These are phyloP conservation scores for Carex arenaria DNA, from an alignment of 202 grass and related monocot species.

Conservation along the genomic window DNA sequence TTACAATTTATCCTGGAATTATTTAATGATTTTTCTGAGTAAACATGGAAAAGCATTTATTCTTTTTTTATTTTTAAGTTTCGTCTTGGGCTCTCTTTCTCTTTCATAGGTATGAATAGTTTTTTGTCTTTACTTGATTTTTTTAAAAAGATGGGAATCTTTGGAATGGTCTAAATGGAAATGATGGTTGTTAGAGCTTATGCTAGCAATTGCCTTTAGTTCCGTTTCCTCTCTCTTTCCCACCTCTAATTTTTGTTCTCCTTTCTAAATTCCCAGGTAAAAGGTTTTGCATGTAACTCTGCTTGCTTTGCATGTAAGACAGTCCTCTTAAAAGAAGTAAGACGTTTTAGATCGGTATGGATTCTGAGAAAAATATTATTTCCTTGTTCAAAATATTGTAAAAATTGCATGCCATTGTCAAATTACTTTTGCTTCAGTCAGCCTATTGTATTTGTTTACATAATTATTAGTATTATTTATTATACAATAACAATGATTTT, in stretches of 20 bases:
- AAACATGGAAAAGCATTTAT: background rate
- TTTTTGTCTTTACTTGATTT: slow-evolving; percentile 41
- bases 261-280: slow-evolving; percentile 17
- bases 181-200: slow-evolving; percentile 57
- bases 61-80: slow-evolving; percentile 12
- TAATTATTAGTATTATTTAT: background rate
- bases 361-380: background rate
- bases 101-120: background rate
- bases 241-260: slow-evolving; percentile 10
- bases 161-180: slow-evolving; percentile 50
- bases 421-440: background rate
- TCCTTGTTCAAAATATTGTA: background rate
- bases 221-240: slow-evolving; percentile 17
- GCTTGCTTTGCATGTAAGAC: background rate
- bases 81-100: background rate
- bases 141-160: slow-evolving; percentile 52
- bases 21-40: slow-evolving; percentile 12
- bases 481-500: background rate
- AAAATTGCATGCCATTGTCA: background rate
- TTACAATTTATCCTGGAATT: slow-evolving; percentile 28
- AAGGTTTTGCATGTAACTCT: slow-evolving; percentile 4
- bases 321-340: background rate
- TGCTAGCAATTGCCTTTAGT: slow-evolving; percentile 38
- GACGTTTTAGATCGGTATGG: background rate
- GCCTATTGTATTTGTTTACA: background rate